Percentiles rank a stretch among this genome's conserved stretches.
These are phyloP conservation scores for Fusarium odoratissimum DNA, from an alignment of 2,329 filamentous ascomycete genomes.

Conservation along the genomic window DNA sequence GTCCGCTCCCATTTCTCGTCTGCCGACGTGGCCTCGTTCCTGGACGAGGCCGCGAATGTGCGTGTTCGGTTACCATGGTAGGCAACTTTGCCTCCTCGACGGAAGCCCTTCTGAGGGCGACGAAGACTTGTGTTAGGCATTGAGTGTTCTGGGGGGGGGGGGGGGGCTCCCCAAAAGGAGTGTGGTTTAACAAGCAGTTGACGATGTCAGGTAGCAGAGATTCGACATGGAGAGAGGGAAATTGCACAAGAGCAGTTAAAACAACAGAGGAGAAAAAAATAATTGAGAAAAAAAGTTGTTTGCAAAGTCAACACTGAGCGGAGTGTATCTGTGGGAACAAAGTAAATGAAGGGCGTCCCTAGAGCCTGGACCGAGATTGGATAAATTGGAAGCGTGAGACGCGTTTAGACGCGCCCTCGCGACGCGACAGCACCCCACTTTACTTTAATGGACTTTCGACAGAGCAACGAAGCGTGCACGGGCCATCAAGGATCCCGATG, in stretches of 20 bases:
- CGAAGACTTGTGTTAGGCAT: slow-evolving; percentile 72
- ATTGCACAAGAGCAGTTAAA: background rate
- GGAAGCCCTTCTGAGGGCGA: slow-evolving; percentile 74
- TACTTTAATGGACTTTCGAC: slow-evolving; percentile 50
- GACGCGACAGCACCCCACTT: slow-evolving; percentile 43
- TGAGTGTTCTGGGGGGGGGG: slow-evolving; percentile 15
- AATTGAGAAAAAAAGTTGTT: slow-evolving; percentile 14
- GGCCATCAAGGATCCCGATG: slow-evolving; percentile 26
- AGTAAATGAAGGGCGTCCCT: slow-evolving; percentile 33
- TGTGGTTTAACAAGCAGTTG: slow-evolving; percentile 38
- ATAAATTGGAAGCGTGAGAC: slow-evolving; percentile 43
- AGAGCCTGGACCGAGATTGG: slow-evolving; percentile 45
- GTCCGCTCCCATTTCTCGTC: slow-evolving; percentile 93
- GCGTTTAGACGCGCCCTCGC: slow-evolving; percentile 50
- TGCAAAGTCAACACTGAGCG: slow-evolving; percentile 39
- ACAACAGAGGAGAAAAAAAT: slow-evolving; percentile 8
- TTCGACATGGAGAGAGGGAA: slow-evolving; percentile 31
- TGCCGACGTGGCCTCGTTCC: slow-evolving; percentile 86
- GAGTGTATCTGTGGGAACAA: slow-evolving; percentile 39
- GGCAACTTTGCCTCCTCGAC: slow-evolving; percentile 73
- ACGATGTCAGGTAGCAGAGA: slow-evolving; percentile 16
- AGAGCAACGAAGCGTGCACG: slow-evolving; percentile 36
- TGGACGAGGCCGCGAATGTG: slow-evolving; percentile 82
- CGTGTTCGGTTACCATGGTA: slow-evolving; percentile 78
- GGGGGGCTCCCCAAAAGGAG: slow-evolving; percentile 29